Conservation (phyloP, 1,284 basidiomycete genomes). For the Malassezia caprae region DNA sequence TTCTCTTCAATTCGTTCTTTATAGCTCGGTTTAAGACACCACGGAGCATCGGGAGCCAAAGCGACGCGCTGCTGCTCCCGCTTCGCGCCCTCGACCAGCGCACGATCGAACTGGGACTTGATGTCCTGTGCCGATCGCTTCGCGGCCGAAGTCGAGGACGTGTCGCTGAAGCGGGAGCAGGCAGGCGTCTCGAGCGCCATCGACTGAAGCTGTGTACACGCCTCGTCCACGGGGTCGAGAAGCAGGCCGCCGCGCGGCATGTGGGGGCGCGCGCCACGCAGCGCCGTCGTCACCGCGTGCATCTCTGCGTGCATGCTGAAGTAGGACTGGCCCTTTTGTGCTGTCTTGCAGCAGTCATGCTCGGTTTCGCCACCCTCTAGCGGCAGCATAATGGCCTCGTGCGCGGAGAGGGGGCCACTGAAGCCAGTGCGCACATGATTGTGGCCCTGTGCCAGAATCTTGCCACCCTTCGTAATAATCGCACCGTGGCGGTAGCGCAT, state of each 20-base stretch:
- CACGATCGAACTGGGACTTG: slow-evolving; percentile 17
- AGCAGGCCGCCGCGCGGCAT: slow-evolving; percentile 9
- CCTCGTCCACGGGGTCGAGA: slow-evolving; percentile 3
- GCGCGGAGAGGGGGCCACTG: slow-evolving; percentile 14
- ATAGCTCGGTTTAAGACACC: slow-evolving; percentile 26
- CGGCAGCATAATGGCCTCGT: slow-evolving; percentile 11
- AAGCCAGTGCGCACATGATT: slow-evolving; percentile 22
- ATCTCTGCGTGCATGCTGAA: slow-evolving; percentile 25
- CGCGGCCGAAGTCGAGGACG: not conserved
- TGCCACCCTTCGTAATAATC: slow-evolving; percentile 22
- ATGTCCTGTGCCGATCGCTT: not conserved
- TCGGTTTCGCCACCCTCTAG: not conserved
- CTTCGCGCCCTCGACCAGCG: slow-evolving; percentile 21
- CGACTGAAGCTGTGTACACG: slow-evolving; percentile 1
- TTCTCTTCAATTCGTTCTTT: slow-evolving; percentile 21
- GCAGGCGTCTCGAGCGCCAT: not conserved
- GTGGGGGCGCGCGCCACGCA: slow-evolving; percentile 18
- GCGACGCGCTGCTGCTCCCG: slow-evolving; percentile 22
- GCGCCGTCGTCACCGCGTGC: slow-evolving; percentile 17
- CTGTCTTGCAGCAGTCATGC: not conserved
- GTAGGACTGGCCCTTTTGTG: slow-evolving; percentile 8
- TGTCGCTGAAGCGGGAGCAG: slow-evolving; percentile 21
- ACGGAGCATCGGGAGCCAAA: slow-evolving; percentile 15
- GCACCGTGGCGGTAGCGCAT: slow-evolving; percentile 23
- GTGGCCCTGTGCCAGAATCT: slow-evolving; percentile 18